Evolutionary conservation across 2,329 filamentous ascomycete species (phyloP).

Genomic region (Colletotrichum sp.): DNA sequence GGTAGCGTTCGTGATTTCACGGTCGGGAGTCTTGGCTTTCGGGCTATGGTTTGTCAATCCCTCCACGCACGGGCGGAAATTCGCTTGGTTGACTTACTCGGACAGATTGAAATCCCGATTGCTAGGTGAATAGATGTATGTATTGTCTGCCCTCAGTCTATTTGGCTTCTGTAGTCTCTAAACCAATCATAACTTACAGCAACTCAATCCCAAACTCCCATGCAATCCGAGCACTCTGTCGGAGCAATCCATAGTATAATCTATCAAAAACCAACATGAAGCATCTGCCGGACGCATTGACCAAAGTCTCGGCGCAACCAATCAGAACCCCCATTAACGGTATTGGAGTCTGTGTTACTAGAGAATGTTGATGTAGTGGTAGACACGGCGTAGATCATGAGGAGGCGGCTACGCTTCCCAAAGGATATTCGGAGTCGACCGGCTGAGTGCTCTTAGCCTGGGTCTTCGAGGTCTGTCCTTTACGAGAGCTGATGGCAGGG

Average conservation of each 20-base stretch:
- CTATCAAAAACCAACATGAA: not conserved
- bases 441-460: not conserved
- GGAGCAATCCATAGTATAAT: not conserved
- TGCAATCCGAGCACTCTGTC: rapidly evolving
- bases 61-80: not conserved
- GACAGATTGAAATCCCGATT: not conserved
- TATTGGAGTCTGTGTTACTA: not conserved
- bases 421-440: not conserved
- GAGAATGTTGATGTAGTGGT: not conserved
- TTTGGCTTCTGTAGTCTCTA: not conserved
- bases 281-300: not conserved
- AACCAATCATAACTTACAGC: not conserved
- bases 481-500: not conserved
- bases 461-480: not conserved
- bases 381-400: not conserved
- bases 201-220: not conserved
- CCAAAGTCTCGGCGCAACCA: not conserved
- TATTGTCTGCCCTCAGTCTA: not conserved
- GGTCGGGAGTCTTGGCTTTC: not conserved
- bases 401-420: not conserved
- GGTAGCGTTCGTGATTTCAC: not conserved
- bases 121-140: not conserved
- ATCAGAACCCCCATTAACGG: not conserved
- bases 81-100: not conserved
- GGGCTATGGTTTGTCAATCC: not conserved